Percentiles rank a stretch among this genome's conserved stretches.
Conservation (phyloP, 2,329 filamentous ascomycete species). For the Penicillium sp. region DNA sequence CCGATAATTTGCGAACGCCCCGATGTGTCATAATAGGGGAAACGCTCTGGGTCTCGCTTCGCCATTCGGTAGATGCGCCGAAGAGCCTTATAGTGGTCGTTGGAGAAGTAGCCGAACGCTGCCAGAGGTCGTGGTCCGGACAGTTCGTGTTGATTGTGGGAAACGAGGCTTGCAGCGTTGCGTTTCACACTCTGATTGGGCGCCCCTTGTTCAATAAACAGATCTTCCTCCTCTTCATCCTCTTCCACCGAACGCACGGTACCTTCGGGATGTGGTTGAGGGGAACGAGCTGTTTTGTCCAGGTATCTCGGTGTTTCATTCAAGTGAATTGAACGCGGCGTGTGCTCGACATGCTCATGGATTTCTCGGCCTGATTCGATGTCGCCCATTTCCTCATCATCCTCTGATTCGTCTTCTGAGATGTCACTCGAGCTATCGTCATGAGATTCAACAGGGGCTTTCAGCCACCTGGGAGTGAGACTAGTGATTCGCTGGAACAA, state of each 20-base stretch:
- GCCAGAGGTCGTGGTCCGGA: constrained; percentile 26
- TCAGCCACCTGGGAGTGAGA: constrained; percentile 34
- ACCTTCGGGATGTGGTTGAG: neutral
- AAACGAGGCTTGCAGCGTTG: constrained; percentile 3
- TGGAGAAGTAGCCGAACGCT: constrained; percentile 39
- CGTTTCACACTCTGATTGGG: constrained; percentile 2
- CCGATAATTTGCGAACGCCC: constrained; percentile 38
- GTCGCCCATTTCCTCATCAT: constrained; percentile 13
- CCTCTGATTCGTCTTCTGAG: constrained; percentile 16
- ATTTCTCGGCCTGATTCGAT: constrained; percentile 13
- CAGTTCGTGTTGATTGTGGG: constrained; percentile 9
- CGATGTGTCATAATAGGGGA: constrained; percentile 34
- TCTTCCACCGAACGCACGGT: constrained; percentile 7
- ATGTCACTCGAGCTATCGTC: constrained; percentile 16
- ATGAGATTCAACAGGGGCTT: constrained; percentile 24
- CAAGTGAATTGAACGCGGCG: constrained; percentile 9
- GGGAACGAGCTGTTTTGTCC: constrained; percentile 10
- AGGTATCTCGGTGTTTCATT: constrained; percentile 11
- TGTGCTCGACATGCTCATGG: constrained; percentile 14
- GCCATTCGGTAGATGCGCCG: constrained; percentile 38
- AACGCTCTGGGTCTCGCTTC: constrained; percentile 35
- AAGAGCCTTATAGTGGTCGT: constrained; percentile 39
- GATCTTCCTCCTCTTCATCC: constrained; percentile 6
- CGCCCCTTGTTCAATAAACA: constrained; percentile 2
- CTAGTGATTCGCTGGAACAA: constrained; percentile 37